Evolutionary conservation across 495 filamentous ascomycete species (phyloP).

Genomic region (Talaromyces stipitatus): DNA sequence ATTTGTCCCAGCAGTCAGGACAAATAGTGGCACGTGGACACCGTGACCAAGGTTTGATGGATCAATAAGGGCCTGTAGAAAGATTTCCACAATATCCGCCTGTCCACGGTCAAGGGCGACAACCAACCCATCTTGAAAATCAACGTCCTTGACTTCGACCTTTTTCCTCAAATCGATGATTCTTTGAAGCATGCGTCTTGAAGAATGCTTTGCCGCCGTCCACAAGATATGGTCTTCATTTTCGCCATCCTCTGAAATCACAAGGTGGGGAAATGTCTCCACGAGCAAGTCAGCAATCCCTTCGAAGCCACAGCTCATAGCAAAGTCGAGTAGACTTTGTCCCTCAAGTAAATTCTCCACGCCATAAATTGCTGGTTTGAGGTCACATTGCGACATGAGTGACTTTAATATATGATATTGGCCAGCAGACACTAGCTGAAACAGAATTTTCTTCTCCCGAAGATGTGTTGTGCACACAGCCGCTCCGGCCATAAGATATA

Average conservation of each 20-base stretch:
- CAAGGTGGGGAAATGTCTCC: background rate
- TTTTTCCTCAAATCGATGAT: background rate
- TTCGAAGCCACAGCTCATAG: background rate
- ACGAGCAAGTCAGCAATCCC: background rate
- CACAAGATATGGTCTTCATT: background rate
- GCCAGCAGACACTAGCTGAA: background rate
- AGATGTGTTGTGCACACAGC: background rate
- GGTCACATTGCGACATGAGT: background rate
- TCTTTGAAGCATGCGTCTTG: background rate
- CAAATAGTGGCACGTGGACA: background rate
- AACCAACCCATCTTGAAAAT: background rate
- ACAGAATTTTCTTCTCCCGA: background rate
- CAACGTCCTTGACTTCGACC: background rate
- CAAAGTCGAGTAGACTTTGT: background rate
- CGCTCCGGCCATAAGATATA: background rate
- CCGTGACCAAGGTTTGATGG: background rate
- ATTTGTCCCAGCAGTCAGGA: background rate
- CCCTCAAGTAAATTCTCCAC: too few species aligned
- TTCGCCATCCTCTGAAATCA: background rate
- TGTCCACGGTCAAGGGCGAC: background rate
- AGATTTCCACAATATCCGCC: background rate
- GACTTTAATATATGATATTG: background rate
- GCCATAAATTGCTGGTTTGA: background rate
- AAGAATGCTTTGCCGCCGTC: background rate
- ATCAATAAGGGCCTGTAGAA: background rate